These are phyloP conservation scores for Microcyclospora tardicrescens DNA, from an alignment of 2,329 filamentous ascomycete genomes.

Conservation along the genomic window DNA sequence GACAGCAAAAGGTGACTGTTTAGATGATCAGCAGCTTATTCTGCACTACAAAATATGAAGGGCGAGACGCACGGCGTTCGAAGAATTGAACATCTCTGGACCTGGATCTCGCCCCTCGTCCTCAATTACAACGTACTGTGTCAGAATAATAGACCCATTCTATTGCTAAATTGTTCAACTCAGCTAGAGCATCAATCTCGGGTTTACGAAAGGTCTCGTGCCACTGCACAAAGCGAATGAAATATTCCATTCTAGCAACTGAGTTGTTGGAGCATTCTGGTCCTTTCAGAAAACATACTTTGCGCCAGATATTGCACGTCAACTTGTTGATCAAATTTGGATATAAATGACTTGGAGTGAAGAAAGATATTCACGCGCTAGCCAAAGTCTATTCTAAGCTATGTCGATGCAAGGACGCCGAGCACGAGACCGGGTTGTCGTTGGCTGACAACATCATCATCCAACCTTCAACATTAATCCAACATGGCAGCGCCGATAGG, in stretches of 20 bases:
- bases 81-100: not conserved
- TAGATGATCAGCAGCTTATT: not conserved
- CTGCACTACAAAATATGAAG: slow-evolving; percentile 2
- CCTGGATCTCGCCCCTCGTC: slow-evolving; percentile 5
- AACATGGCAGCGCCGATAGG: no score
- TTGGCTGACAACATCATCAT: no score
- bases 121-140: slow-evolving; percentile 43
- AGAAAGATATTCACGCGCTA: no score
- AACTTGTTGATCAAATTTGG: no score
- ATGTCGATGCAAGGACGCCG: no score
- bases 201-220: slow-evolving; percentile 84
- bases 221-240: slow-evolving; percentile 77
- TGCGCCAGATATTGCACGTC: no score
- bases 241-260: slow-evolving; percentile 49
- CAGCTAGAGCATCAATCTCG: slow-evolving; percentile 70
- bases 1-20: slow-evolving; percentile 74
- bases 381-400: no score
- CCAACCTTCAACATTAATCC: no score
- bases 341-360: no score
- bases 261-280: not conserved
- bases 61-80: slow-evolving; percentile 1
- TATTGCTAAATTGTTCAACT: slow-evolving; percentile 52
- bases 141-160: slow-evolving; percentile 63
- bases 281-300: not conserved
- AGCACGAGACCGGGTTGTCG: no score